These are phyloP conservation scores for Dactylonectria macrodidyma DNA, from an alignment of 2,329 filamentous ascomycete genomes.

Conservation along the genomic window DNA sequence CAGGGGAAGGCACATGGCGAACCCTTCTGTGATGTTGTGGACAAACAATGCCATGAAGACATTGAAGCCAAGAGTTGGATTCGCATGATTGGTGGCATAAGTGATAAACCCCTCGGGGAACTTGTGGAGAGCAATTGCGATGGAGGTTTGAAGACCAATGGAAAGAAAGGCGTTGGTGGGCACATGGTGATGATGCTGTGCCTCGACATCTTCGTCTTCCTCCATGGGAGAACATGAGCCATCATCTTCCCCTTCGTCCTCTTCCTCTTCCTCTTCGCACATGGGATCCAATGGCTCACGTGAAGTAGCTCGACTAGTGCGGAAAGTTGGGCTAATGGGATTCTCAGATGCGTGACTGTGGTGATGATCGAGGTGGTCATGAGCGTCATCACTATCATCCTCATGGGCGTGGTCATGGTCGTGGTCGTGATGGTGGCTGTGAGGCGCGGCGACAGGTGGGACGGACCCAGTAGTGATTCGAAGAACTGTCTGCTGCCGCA, in stretches of 20 bases:
- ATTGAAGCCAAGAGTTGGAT: conserved; percentile 87
- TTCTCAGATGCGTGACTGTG: conserved; percentile 45
- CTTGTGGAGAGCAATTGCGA: conserved; percentile 96
- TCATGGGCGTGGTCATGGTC: conserved; percentile 44
- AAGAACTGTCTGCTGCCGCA: conserved; percentile 56
- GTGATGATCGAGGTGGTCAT: conserved; percentile 38
- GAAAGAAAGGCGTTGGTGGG: conserved; percentile 93
- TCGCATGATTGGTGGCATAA: conserved; percentile 97
- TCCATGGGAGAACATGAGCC: conserved; percentile 48
- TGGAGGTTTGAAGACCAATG: conserved; percentile 95
- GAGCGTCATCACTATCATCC: conserved; percentile 33
- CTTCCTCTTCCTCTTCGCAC: conserved; percentile 24
- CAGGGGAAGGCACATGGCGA: conserved; percentile 91
- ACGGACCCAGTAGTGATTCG: conserved; percentile 60
- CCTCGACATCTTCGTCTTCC: conserved; percentile 63
- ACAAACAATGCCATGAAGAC: conserved; percentile 97
- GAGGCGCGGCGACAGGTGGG: conserved; percentile 34
- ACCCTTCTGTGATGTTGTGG: conserved; percentile 98
- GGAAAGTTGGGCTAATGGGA: conserved; percentile 52
- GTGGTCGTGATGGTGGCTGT: conserved; percentile 34
- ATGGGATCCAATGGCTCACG: conserved; percentile 53
- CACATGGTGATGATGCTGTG: conserved; percentile 91
- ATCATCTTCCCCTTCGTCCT: conserved; percentile 40
- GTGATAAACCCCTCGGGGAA: conserved; percentile 91
- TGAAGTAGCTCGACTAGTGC: conserved; percentile 57